Evolutionary conservation across 306 rosid species (phyloP).

Genomic region (Arachis stenosperma): DNA sequence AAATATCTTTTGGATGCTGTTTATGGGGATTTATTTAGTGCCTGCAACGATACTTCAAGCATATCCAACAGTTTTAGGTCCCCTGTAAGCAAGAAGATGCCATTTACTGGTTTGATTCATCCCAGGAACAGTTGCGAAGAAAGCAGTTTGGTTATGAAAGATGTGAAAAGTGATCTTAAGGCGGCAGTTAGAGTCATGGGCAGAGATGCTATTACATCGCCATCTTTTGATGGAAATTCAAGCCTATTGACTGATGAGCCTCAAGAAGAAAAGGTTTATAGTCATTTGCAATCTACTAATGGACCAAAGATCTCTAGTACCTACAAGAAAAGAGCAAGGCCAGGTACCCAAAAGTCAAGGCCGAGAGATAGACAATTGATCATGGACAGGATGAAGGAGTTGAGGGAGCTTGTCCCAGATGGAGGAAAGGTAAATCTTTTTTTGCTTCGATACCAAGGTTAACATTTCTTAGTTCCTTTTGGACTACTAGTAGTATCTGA

Average conservation of each 20-base stretch:
- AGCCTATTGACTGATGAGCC: conserved; percentile 45
- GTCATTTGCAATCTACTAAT: conserved; percentile 34
- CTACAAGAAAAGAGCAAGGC: conserved; percentile 49
- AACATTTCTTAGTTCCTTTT: conserved; percentile 8
- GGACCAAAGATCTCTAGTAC: conserved; percentile 47
- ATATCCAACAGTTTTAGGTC: conserved; percentile 45
- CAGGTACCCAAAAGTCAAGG: conserved; percentile 54
- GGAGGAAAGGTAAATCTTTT: conserved; percentile 65
- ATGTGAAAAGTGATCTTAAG: conserved; percentile 35
- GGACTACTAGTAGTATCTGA: neutral
- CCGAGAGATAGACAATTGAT: conserved; percentile 94
- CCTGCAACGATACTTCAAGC: conserved; percentile 53
- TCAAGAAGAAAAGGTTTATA: conserved; percentile 33
- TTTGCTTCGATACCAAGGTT: conserved; percentile 7
- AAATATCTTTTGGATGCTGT: conserved; percentile 55
- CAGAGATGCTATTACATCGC: conserved; percentile 35
- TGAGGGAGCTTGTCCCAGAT: conserved; percentile 86
- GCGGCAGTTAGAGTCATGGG: conserved; percentile 37
- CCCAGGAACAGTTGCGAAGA: conserved; percentile 51
- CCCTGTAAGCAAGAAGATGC: conserved; percentile 35
- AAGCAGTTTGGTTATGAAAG: conserved; percentile 28
- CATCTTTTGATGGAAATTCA: conserved; percentile 50
- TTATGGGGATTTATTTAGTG: conserved; percentile 43
- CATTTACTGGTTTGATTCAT: conserved; percentile 40
- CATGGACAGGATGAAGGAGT: conserved; percentile 91